Base-by-base conservation (phyloP, 768 basidiomycete genomes). In the Lactifluus hygrophoroides region DNA sequence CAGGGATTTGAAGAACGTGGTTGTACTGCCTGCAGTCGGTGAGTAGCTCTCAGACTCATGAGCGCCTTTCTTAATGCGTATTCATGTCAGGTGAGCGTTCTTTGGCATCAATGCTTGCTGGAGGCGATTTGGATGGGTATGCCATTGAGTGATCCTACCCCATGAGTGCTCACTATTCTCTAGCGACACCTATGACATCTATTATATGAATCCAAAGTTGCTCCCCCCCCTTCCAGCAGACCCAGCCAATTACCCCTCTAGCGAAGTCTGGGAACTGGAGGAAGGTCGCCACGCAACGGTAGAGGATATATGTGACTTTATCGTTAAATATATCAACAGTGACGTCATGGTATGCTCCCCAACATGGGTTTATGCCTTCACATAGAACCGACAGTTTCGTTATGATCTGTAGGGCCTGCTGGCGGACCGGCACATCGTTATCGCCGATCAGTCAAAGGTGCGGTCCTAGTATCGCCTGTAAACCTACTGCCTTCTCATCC, bases 51-150 rank as follows among this genome's bases (percentile, higher is more conserved):
- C 10, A 16, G 3, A 2, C 1, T 2, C 35, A 9, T 30, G 2
- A 7, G 3, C 19, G 2, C 4, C 1, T 17, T 0, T 16, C 6
- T 19, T 25, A 16, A 34, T 21, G 8, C 35, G 3, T 30, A 10
- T 49, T 43, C 3, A 11, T 54, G n/a, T 27, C 58, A 88, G 85
- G 84, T 5, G 56, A 64, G 1, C 79, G 85, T 37, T 85, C 87
- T 0, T 66, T 89, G 42, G 78, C 88, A 10, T 87, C 85, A 2
- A 81, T 79, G 60, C 75, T 90, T 16, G 84, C 79, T 10, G 88
- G 88, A 35, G 88, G 88, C 0, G 88, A 90, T 71, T 71, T 90
- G n/a, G 88, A 90, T 56, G 88, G 88, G 86, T 87, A 67, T 25
- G 34, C n/a, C 21, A 21, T 2, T 25, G 10, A 40, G 25, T 40